Evolutionary conservation across 495 filamentous ascomycete species (phyloP).

Genomic region (Bacidia rubella): DNA sequence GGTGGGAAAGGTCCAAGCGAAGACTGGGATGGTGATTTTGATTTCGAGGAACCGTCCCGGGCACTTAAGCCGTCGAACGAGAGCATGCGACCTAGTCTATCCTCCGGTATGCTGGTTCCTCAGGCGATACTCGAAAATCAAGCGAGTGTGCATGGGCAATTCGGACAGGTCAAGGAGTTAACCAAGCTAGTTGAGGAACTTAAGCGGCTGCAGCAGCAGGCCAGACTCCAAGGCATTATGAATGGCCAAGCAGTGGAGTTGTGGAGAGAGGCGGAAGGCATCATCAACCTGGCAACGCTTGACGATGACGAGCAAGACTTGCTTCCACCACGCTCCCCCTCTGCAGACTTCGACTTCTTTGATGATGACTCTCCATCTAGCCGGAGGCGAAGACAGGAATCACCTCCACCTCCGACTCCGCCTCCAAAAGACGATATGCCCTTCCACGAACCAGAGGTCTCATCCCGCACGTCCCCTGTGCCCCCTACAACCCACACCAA

Average conservation of each 20-base stretch:
- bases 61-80: conserved; percentile 14
- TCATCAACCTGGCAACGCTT: conserved; percentile 72
- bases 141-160: conserved; percentile 72
- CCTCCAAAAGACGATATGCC: conserved; percentile 5
- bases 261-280: conserved; percentile 80
- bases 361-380: conserved; percentile 39
- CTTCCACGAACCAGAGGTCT: background rate
- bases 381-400: conserved; percentile 11
- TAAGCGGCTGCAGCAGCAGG: conserved; percentile 52
- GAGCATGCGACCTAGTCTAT: conserved; percentile 17
- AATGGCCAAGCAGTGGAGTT: conserved; percentile 46
- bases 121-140: conserved; percentile 72
- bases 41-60: conserved; percentile 46
- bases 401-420: conserved; percentile 10
- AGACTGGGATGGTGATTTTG: conserved; percentile 78
- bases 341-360: conserved; percentile 44
- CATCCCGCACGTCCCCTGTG: background rate
- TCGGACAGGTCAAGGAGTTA: conserved; percentile 74
- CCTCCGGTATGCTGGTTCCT: conserved; percentile 58
- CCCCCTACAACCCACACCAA: conserved; percentile 6
- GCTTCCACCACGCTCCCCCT: conserved; percentile 37
- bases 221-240: conserved; percentile 50
- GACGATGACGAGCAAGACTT: conserved; percentile 55
- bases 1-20: conserved; percentile 72
- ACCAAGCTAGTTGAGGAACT: conserved; percentile 70